Percentiles rank a stretch among this genome's conserved stretches.
These are phyloP conservation scores for Quercus aquifolioides DNA, from an alignment of 306 rosid genomes.

Conservation along the genomic window DNA sequence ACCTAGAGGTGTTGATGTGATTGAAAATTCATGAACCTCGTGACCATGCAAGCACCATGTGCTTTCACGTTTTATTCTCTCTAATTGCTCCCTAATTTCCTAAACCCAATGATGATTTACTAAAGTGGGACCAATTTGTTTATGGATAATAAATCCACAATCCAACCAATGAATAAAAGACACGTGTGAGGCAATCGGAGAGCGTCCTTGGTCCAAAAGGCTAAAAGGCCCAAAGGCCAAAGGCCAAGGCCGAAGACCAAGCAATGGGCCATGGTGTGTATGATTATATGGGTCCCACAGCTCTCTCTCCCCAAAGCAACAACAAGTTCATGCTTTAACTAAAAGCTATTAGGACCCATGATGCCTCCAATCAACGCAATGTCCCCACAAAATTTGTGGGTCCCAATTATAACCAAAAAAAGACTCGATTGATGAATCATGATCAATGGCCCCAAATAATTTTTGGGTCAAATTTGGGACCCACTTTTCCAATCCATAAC, in stretches of 20 bases:
- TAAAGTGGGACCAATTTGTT: no score
- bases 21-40: no score
- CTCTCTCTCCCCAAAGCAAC: background rate
- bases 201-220: no score
- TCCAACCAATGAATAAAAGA: no score
- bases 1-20: background rate
- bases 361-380: conserved; percentile 19
- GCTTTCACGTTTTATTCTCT: background rate
- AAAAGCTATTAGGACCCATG: conserved; percentile 11
- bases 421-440: conserved; percentile 2
- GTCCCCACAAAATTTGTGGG: background rate
- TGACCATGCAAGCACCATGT: background rate
- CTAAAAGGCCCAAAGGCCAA: background rate
- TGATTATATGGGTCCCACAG: conserved; percentile 33
- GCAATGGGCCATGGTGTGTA: conserved; percentile 5
- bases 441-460: conserved; percentile 4
- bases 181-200: no score
- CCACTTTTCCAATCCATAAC: background rate
- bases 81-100: background rate
- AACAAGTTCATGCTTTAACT: conserved; percentile 34
- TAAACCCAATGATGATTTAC: background rate
- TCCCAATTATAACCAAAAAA: background rate
- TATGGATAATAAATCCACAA: no score
- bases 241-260: background rate
- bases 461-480: conserved; percentile 28